Conservation (phyloP, 2,329 filamentous ascomycete genomes). For the Fusarium agapanthi region DNA sequence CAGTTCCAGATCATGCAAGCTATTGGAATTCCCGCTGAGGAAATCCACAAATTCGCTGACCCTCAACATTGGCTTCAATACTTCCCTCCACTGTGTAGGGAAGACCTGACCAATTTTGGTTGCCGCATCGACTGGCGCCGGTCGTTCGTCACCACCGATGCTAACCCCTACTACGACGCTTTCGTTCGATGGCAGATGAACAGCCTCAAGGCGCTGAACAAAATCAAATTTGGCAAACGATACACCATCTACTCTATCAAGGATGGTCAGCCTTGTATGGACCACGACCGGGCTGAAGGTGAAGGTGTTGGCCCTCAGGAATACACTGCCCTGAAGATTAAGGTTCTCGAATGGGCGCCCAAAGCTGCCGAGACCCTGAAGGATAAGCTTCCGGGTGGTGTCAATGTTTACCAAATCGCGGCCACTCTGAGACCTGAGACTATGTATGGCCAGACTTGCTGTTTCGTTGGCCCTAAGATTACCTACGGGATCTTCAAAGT, state of each 20-base stretch:
- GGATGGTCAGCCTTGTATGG: constrained; percentile 58
- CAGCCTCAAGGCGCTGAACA: constrained; percentile 84
- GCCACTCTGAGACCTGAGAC: constrained; percentile 95
- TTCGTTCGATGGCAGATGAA: constrained; percentile 99
- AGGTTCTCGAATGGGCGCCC: constrained; percentile 88
- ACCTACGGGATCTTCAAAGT: constrained; percentile 43
- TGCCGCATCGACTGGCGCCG: constrained; percentile 92
- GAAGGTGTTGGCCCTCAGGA: constrained; percentile 78
- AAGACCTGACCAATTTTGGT: constrained; percentile 84
- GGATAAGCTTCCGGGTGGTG: constrained; percentile 79
- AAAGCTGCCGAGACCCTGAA: constrained; percentile 75
- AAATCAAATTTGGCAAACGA: constrained; percentile 92
- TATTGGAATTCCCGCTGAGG: constrained; percentile 83
- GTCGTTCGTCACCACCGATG: constrained; percentile 92
- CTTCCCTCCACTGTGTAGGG: constrained; percentile 72
- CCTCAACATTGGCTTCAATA: constrained; percentile 90
- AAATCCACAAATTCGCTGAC: constrained; percentile 94
- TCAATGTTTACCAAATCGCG: constrained; percentile 87
- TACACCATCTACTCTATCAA: constrained; percentile 83
- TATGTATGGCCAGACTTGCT: constrained; percentile 98
- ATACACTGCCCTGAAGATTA: constrained; percentile 91
- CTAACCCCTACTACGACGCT: constrained; percentile 95
- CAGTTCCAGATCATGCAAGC: constrained; percentile 96
- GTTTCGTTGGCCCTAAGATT: constrained; percentile 92
- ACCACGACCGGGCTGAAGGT: constrained; percentile 58